Percentiles rank a stretch among this genome's conserved stretches.
phyloP scores from a whole-genome alignment of 2,329 filamentous ascomycete species.

The Shiraia sp. region DNA sequence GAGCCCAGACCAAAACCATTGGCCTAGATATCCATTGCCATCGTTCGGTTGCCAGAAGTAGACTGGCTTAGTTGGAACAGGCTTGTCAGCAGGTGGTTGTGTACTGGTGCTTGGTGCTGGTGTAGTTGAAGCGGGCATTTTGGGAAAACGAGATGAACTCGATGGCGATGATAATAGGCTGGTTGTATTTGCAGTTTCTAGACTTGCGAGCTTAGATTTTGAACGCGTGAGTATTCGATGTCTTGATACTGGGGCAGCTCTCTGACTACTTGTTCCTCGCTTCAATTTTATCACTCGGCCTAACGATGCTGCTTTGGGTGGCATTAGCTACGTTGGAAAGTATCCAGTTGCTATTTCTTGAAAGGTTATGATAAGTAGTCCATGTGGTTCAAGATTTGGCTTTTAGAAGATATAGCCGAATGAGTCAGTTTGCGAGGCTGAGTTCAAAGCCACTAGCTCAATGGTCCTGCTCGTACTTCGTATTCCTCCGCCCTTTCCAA shows the following conservation, averaged over 20 bases:
- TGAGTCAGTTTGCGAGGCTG: constrained; percentile 1
- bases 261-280: neutral
- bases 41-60: constrained; percentile 35
- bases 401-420: too few relatives aligned
- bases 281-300: constrained; percentile 1
- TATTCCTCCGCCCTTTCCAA: too few relatives aligned
- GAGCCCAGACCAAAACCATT: constrained; percentile 64
- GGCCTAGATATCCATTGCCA: constrained; percentile 61
- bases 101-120: neutral
- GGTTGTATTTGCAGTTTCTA: too few relatives aligned
- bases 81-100: neutral
- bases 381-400: too few relatives aligned
- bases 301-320: neutral
- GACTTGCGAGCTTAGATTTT: neutral
- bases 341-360: too few relatives aligned
- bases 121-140: neutral
- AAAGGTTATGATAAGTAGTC: too few relatives aligned
- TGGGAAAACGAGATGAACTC: too few relatives aligned
- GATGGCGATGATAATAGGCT: too few relatives aligned
- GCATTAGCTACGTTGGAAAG: too few relatives aligned
- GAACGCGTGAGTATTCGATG: neutral
- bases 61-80: constrained; percentile 11
- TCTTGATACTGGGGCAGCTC: neutral
- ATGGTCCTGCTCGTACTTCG: neutral
- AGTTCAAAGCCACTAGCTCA: neutral